Evolutionary conservation across 352 stramenopile species (phyloP), one percentile per base, ranked within the genome.

Genomic region (Globisporangium polare): DNA sequence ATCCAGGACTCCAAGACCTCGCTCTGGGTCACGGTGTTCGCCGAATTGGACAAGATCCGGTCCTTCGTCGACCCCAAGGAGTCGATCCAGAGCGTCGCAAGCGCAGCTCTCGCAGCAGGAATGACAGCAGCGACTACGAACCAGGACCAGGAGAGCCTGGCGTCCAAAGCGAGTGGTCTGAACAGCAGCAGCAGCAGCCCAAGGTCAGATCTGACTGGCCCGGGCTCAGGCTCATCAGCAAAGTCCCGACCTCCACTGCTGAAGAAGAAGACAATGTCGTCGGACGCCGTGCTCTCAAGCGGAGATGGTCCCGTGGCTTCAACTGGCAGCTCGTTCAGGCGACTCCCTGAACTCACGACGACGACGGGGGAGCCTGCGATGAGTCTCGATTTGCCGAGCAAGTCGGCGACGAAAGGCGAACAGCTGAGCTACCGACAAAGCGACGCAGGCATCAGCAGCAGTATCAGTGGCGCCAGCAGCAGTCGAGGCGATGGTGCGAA

Each of bases 11-110:
- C 79, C 17, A 78, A 88, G 13, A 81, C 80, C 51, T 72, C 72
- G 39, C 61, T 83, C 60, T 92, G 79, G 80, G 68, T 89, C 41
- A 92, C 78, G 26, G 73, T 84, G 17, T 92, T 89, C 62, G 77
- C 80, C 5, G 81, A 90, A 42, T 73, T 92, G 4, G 81, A 90
- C 53, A 77, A 74, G 54, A 84, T 92, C 49, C 80, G 74, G 26
- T 89, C 83, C 22, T 83, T 90, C 46, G 75, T 58, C 3, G 74
- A 89, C 49, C 60, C 69, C n/a, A 75, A 61, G n/a, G 27, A 41
- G 20, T 53, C 41, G 58, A 65, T 39, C 62, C 59, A 12, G 61
- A 71, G 37, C 18, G 58, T 51, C 50, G 63, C 27, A 4, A n/a
- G 10, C 64, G 56, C 58, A 58, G 58, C 49, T n/a, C 2, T 50